phyloP scores from a whole-genome alignment of 2,329 filamentous ascomycete genomes.

The Talaromyces sp. region DNA sequence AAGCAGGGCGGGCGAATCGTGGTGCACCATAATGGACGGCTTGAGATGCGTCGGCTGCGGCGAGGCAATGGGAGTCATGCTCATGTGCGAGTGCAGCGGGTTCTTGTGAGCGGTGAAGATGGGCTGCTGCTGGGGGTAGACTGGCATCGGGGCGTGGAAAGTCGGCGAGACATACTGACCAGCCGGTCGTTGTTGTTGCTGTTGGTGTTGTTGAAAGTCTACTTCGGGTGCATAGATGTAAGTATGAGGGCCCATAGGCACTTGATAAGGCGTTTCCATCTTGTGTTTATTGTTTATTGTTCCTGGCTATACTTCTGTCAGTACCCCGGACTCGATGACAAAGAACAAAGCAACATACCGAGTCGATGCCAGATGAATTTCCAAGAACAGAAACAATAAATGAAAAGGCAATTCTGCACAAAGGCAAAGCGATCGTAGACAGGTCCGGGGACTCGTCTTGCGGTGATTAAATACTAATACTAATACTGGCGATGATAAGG shows the following conservation, averaged over 20 bases:
- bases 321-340: not conserved
- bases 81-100: slow-evolving; percentile 19
- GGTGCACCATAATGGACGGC: slow-evolving; percentile 63
- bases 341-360: not conserved
- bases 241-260: slow-evolving; percentile 55
- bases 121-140: slow-evolving; percentile 23
- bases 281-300: slow-evolving; percentile 15
- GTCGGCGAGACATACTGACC: slow-evolving; percentile 49
- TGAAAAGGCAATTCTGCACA: not conserved
- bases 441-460: not conserved
- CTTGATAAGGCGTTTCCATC: slow-evolving; percentile 62
- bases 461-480: slow-evolving; percentile 10
- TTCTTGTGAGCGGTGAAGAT: slow-evolving; percentile 10
- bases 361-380: not conserved
- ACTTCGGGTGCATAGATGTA: slow-evolving; percentile 83
- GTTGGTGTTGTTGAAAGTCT: slow-evolving; percentile 60
- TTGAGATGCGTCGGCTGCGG: slow-evolving; percentile 69
- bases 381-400: slow-evolving; percentile 2
- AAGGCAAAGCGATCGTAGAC: not conserved
- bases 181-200: slow-evolving; percentile 63
- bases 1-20: slow-evolving; percentile 48
- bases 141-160: slow-evolving; percentile 36
- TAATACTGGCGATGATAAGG: not conserved
- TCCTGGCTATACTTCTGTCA: not conserved
- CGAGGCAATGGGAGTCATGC: slow-evolving; percentile 64